A percentile compares a stretch with the other conserved stretches of the same genome.
Evolutionary conservation across 1,284 basidiomycete species (phyloP).

Genomic region (Exobasidium rhododendri): DNA sequence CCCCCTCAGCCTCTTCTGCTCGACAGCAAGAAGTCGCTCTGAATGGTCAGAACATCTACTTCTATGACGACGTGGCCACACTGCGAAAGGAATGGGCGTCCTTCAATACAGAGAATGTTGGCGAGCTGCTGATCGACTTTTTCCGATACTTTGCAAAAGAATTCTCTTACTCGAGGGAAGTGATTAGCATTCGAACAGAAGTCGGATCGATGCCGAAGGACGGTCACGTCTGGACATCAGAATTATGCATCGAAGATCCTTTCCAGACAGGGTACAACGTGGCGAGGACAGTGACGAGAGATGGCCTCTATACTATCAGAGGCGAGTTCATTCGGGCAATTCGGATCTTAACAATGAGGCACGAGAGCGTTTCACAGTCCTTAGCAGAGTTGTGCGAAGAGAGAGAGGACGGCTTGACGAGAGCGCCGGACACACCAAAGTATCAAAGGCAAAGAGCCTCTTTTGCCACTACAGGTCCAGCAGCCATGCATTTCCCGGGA

Average conservation of each 20-base stretch:
- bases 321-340: conserved; percentile 97
- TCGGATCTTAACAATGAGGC: conserved; percentile 57
- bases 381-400: conserved; percentile 52
- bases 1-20: conserved; percentile 30
- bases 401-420: conserved; percentile 48
- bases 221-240: conserved; percentile 85
- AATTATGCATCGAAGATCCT: conserved; percentile 72
- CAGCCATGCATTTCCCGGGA: not conserved
- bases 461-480: not conserved
- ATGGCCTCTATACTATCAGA: conserved; percentile 92
- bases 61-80: conserved; percentile 94
- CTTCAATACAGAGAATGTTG: conserved; percentile 86
- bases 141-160: conserved; percentile 94
- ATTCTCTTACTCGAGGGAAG: conserved; percentile 85
- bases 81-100: conserved; percentile 87
- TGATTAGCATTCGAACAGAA: conserved; percentile 78
- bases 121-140: conserved; percentile 95
- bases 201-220: conserved; percentile 81
- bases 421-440: conserved; percentile 43
- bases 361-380: conserved; percentile 34
- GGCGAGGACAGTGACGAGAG: conserved; percentile 89
- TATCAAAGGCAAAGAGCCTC: conserved; percentile 15
- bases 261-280: conserved; percentile 96
- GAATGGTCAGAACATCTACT: conserved; percentile 62
- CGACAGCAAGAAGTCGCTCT: conserved; percentile 67